These are phyloP conservation scores for Talaromyces sp. DNA, from an alignment of 2,329 filamentous ascomycete genomes.

Conservation along the genomic window DNA sequence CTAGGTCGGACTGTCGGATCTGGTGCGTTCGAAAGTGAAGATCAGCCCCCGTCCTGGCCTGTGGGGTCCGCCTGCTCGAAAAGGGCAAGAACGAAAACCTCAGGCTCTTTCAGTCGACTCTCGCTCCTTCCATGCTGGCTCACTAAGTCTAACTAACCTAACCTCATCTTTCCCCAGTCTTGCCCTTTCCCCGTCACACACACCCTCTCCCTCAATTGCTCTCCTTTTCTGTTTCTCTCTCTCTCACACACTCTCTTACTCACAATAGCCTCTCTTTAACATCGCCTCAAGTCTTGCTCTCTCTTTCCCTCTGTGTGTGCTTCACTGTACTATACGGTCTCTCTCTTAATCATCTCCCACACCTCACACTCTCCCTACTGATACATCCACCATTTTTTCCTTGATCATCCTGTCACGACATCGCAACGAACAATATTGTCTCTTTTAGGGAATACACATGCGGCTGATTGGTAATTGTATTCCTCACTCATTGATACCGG, in stretches of 20 bases:
- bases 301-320: background rate
- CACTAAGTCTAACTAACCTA: background rate
- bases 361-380: background rate
- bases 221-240: background rate
- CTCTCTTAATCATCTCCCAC: background rate
- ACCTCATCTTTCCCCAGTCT: background rate
- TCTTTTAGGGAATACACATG: background rate
- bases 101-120: background rate
- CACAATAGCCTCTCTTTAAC: background rate
- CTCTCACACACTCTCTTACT: background rate
- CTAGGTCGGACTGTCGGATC: background rate
- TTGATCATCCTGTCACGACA: background rate
- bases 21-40: background rate
- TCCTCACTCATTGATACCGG: background rate
- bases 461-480: background rate
- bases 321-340: background rate
- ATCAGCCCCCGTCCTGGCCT: slow-evolving; percentile 7
- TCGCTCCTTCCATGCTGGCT: slow-evolving; percentile 1
- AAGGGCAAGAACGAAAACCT: slow-evolving; percentile 3
- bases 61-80: slow-evolving; percentile 6
- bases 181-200: background rate
- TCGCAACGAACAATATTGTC: background rate
- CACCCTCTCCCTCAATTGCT: background rate
- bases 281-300: background rate
- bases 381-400: background rate